Conservation (phyloP, 768 basidiomycete species). For the Coprinopsis sp. region DNA sequence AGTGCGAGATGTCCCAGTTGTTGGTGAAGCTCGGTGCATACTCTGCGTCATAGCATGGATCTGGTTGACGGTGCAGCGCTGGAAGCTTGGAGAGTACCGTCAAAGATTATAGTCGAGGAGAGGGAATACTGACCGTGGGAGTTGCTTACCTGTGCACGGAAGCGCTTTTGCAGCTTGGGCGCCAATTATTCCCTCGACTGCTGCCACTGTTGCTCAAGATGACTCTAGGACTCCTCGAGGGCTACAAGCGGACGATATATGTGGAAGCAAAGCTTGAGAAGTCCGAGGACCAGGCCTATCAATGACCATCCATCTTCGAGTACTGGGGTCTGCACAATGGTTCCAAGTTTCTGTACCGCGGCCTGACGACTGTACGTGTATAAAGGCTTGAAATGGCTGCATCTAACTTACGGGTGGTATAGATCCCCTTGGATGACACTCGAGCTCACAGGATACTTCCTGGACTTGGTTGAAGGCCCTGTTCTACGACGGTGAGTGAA, state of each 20-base stretch:
- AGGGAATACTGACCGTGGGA: too few relatives aligned
- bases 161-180: too few relatives aligned
- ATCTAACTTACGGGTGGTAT: neutral
- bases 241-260: slow-evolving; percentile 70
- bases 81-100: too few relatives aligned
- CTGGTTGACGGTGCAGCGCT: too few relatives aligned
- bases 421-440: slow-evolving; percentile 82
- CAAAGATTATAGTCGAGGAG: too few relatives aligned
- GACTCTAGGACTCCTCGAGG: slow-evolving; percentile 32
- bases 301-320: slow-evolving; percentile 76
- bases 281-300: slow-evolving; percentile 56
- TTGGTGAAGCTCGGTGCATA: too few relatives aligned
- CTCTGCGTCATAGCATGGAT: too few relatives aligned
- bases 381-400: neutral
- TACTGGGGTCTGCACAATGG: slow-evolving; percentile 81
- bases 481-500: slow-evolving; percentile 73
- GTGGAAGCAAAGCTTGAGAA: slow-evolving; percentile 56
- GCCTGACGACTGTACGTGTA: slow-evolving; percentile 57
- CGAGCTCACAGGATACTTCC: slow-evolving; percentile 75
- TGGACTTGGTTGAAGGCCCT: slow-evolving; percentile 74
- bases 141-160: too few relatives aligned
- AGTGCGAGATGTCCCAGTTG: too few relatives aligned
- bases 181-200: too few relatives aligned
- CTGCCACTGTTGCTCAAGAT: too few relatives aligned
- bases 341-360: slow-evolving; percentile 77